phyloP scores from a whole-genome alignment of 805 yeast species.

The Torulaspora microellipsoides region DNA sequence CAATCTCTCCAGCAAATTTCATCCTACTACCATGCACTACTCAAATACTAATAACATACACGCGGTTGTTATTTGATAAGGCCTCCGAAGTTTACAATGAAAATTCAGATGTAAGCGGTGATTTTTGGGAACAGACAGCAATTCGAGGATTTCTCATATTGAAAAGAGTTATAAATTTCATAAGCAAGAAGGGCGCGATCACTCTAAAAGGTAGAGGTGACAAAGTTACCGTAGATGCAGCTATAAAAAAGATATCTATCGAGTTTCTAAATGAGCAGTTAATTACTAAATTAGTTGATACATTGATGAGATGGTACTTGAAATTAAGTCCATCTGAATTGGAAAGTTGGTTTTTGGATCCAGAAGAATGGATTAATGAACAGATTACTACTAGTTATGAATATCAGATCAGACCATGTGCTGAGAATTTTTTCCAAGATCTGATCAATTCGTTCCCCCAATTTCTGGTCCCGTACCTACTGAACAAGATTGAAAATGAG shows the following conservation, averaged over 20 bases:
- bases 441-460: constrained; percentile 60
- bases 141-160: constrained; percentile 61
- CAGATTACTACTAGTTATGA: constrained; percentile 77
- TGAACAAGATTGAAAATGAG: constrained; percentile 51
- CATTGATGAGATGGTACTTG: constrained; percentile 69
- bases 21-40: constrained; percentile 60
- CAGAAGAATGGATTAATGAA: constrained; percentile 90
- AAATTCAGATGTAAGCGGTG: constrained; percentile 45
- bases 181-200: constrained; percentile 63
- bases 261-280: constrained; percentile 57
- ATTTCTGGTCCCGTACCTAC: constrained; percentile 48
- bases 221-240: constrained; percentile 55
- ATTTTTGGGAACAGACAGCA: constrained; percentile 71
- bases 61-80: constrained; percentile 56
- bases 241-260: constrained; percentile 48
- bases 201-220: constrained; percentile 60
- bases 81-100: constrained; percentile 62
- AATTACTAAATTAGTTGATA: constrained; percentile 55
- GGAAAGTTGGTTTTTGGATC: constrained; percentile 77
- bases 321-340: constrained; percentile 69
- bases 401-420: constrained; percentile 78
- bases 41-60: constrained; percentile 55
- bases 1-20: constrained; percentile 63
- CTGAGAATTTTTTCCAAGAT: constrained; percentile 79
- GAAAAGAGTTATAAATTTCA: constrained; percentile 57